Evolutionary conservation across 257 asterid genomes (phyloP).

Genomic region (Capsicum rhomboideum): DNA sequence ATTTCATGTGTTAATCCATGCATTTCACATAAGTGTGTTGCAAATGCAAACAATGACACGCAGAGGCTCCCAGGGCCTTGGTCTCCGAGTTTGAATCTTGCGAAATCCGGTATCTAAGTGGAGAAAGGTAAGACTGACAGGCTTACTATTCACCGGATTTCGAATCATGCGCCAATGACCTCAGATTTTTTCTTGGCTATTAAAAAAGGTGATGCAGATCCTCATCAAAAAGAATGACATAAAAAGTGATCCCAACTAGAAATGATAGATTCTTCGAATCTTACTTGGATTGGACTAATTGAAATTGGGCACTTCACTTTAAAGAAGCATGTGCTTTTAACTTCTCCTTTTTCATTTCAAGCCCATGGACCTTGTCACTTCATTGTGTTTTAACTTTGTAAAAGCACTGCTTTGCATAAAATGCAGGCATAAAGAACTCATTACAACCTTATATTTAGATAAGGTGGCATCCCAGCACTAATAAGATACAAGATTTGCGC

Average conservation of each 20-base stretch:
- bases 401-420: background rate
- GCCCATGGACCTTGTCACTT: background rate
- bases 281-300: background rate
- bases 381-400: background rate
- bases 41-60: too few relatives aligned
- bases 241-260: background rate
- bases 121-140: background rate
- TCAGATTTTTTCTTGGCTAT: background rate
- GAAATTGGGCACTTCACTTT: background rate
- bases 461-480: background rate
- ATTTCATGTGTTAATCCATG: background rate
- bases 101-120: background rate
- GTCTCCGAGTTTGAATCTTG: background rate
- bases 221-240: too few relatives aligned
- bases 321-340: background rate
- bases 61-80: background rate
- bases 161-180: background rate
- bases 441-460: background rate
- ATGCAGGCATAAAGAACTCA: background rate
- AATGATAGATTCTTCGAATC: background rate
- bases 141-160: background rate
- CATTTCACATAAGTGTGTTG: background rate
- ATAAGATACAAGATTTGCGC: background rate
- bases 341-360: background rate
- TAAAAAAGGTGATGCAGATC: background rate